Percentiles rank a stretch among this genome's conserved stretches.
These are phyloP conservation scores for Arachnopeziza araneosa DNA, from an alignment of 2,329 filamentous ascomycete genomes.

Conservation along the genomic window DNA sequence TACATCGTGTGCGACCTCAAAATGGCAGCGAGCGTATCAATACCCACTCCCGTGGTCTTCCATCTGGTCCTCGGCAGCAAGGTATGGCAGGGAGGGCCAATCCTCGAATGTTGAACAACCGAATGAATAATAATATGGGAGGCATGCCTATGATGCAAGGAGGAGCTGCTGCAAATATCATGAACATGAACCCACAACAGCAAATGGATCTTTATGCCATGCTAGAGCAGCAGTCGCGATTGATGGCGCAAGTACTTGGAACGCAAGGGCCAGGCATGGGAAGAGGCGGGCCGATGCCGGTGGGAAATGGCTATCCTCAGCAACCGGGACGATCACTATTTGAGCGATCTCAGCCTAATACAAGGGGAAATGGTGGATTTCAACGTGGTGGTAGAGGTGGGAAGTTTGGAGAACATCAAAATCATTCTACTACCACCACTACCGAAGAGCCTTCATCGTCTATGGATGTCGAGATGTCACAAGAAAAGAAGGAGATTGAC, in stretches of 20 bases:
- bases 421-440: slow-evolving; percentile 6
- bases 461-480: slow-evolving; percentile 58
- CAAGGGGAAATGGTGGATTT: slow-evolving; percentile 19
- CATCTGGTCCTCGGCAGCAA: slow-evolving; percentile 62
- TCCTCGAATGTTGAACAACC: slow-evolving; percentile 39
- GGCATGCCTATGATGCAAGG: slow-evolving; percentile 32
- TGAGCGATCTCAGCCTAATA: slow-evolving; percentile 57
- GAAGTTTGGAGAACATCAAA: slow-evolving; percentile 17
- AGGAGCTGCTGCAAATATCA: slow-evolving; percentile 37
- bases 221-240: slow-evolving; percentile 79
- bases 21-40: slow-evolving; percentile 76
- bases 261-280: slow-evolving; percentile 38
- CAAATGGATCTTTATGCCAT: slow-evolving; percentile 70
- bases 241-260: slow-evolving; percentile 66
- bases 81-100: slow-evolving; percentile 31
- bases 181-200: slow-evolving; percentile 58
- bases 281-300: slow-evolving; percentile 37
- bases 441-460: slow-evolving; percentile 26
- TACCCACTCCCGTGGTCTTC: slow-evolving; percentile 63
- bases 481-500: slow-evolving; percentile 44
- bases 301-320: slow-evolving; percentile 42
- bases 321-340: slow-evolving; percentile 59
- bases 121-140: slow-evolving; percentile 39
- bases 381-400: slow-evolving; percentile 14
- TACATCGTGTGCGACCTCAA: slow-evolving; percentile 73